Evolutionary conservation across 176 grass and related monocot genomes (phyloP).

Genomic region (Ampelocalamus luodianensis): DNA sequence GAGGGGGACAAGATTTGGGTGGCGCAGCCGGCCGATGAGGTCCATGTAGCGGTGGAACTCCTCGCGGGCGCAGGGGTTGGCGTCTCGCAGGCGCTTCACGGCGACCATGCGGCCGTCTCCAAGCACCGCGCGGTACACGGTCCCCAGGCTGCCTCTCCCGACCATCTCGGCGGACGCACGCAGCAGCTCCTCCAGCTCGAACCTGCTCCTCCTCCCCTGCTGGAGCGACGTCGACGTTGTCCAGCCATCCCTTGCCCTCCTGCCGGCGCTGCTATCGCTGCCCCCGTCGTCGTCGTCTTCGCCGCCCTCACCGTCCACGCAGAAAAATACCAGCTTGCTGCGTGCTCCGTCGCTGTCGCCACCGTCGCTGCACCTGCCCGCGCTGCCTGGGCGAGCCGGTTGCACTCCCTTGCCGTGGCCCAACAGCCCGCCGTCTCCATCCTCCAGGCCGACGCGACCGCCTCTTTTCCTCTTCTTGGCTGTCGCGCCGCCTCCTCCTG

Average conservation of each 20-base stretch:
- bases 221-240: constrained; percentile 29
- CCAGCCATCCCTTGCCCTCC: constrained; percentile 17
- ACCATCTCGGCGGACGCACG: constrained; percentile 93
- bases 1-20: constrained; percentile 75
- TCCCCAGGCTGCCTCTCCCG: constrained; percentile 70
- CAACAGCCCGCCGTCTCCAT: constrained; percentile 37
- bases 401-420: constrained; percentile 52
- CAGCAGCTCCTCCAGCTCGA: constrained; percentile 85
- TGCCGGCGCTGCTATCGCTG: constrained; percentile 39
- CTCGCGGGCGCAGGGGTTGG: constrained; percentile 71
- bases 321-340: constrained; percentile 84
- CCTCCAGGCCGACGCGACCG: constrained; percentile 42
- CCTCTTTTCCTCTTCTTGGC: constrained; percentile 49
- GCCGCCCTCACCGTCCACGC: constrained; percentile 40
- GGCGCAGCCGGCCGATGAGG: constrained; percentile 77
- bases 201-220: constrained; percentile 49
- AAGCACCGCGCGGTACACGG: constrained; percentile 84
- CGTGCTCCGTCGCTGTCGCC: constrained; percentile 78
- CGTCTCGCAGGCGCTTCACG: constrained; percentile 74
- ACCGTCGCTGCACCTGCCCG: constrained; percentile 56
- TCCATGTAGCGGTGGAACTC: constrained; percentile 91
- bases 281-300: constrained; percentile 32
- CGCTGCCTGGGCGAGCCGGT: constrained; percentile 49
- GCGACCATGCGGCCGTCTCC: constrained; percentile 78
- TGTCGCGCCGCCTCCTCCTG: constrained; percentile 20